A percentile compares a stretch with the other conserved stretches of the same genome.
These are phyloP conservation scores for Oenanthe sinensis DNA, from an alignment of 129 eudicot genomes.

Conservation along the genomic window DNA sequence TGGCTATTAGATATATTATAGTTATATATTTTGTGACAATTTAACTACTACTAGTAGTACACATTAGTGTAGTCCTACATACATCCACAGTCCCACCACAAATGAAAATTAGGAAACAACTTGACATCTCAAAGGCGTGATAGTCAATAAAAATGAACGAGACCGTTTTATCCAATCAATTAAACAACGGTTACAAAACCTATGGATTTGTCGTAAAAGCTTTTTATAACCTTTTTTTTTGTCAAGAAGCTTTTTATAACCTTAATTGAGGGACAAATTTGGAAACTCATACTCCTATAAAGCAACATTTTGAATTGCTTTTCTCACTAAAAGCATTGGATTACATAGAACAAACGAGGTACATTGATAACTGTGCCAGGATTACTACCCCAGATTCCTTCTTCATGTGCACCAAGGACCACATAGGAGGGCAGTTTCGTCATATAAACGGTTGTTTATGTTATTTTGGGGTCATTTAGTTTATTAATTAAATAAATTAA, in stretches of 20 bases:
- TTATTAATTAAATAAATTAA: no score
- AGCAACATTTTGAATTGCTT: neutral
- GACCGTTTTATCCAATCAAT: neutral
- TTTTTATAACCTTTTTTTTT: neutral
- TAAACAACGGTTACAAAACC: neutral
- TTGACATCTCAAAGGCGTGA: neutral
- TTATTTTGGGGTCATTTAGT: neutral
- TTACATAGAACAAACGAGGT: neutral
- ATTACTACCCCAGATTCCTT: neutral
- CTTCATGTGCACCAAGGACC: slow-evolving; percentile 1
- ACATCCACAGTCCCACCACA: neutral
- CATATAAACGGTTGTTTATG: neutral
- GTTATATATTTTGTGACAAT: neutral
- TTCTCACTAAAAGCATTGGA: neutral
- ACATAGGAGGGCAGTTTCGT: neutral
- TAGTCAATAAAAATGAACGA: neutral
- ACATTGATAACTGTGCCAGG: neutral
- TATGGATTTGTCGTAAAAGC: neutral
- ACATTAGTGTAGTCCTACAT: neutral
- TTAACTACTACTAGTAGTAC: neutral
- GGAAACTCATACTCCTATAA: neutral
- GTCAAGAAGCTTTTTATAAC: neutral
- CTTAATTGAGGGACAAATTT: neutral
- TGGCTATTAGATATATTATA: no score
- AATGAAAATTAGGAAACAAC: neutral